Evolutionary conservation across 108 stramenopile species (phyloP).

Genomic region (Pinguiococcus pyrenoidosus): DNA sequence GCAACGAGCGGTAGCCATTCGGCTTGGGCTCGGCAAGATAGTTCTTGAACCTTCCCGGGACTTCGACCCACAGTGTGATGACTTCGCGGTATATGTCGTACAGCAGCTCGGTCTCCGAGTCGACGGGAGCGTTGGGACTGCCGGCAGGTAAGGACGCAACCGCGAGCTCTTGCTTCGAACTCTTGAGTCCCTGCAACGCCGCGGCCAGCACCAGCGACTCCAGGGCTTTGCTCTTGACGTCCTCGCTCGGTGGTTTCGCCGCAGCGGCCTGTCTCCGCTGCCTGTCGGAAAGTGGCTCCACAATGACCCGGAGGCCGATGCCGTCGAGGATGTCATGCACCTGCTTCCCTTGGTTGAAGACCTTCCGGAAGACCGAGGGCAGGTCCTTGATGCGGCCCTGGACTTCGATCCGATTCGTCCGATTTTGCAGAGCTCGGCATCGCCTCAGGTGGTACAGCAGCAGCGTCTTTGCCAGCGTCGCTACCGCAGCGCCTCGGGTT

Average conservation of each 20-base stretch:
- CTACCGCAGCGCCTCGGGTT: no score
- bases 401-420: no score
- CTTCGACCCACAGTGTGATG: constrained; percentile 4
- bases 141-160: no score
- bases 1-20: constrained; percentile 84
- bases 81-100: constrained; percentile 16
- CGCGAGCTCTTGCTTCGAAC: no score
- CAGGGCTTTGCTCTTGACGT: background rate
- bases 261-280: no score
- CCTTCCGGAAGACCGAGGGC: constrained; percentile 20
- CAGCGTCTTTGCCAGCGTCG: no score
- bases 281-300: no score
- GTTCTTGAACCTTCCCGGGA: constrained; percentile 58
- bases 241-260: background rate
- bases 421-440: no score
- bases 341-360: constrained; percentile 18
- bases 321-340: constrained; percentile 11
- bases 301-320: constrained; percentile 16
- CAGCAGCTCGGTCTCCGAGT: constrained; percentile 11
- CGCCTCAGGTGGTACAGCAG: no score
- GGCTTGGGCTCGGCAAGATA: constrained; percentile 64
- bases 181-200: background rate
- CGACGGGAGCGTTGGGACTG: no score
- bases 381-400: constrained; percentile 22
- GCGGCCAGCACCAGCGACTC: background rate